A percentile compares a stretch with the other conserved stretches of the same genome.
Evolutionary conservation across 106 monocot genomes (phyloP).

Genomic region (Dioscorea alata): DNA sequence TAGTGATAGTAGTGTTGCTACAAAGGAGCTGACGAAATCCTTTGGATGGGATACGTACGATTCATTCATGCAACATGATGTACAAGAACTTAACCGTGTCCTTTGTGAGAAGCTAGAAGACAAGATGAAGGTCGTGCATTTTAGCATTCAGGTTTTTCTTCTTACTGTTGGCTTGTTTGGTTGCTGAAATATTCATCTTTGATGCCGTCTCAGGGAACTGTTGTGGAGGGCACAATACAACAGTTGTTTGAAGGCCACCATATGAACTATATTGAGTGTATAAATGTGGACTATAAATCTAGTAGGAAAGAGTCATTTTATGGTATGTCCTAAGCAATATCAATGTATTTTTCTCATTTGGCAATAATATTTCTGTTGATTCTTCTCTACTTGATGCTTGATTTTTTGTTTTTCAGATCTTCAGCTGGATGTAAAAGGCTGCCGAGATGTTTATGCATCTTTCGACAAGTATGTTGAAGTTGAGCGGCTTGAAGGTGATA

Average conservation of each 20-base stretch:
- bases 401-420: conserved; percentile 42
- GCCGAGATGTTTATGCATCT: conserved; percentile 92
- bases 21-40: conserved; percentile 41
- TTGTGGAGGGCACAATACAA: conserved; percentile 73
- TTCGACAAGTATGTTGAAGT: conserved; percentile 98
- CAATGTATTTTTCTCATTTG: no score
- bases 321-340: conserved; percentile 24
- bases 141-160: background rate
- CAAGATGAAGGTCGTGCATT: conserved; percentile 68
- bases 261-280: conserved; percentile 86
- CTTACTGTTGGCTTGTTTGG: background rate
- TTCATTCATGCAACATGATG: conserved; percentile 77
- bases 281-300: conserved; percentile 76
- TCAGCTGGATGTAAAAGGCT: conserved; percentile 93
- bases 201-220: conserved; percentile 46
- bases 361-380: no score
- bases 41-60: conserved; percentile 59
- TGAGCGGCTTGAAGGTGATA: conserved; percentile 85
- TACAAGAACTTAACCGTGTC: conserved; percentile 85
- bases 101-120: conserved; percentile 82
- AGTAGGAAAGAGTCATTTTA: conserved; percentile 81
- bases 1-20: conserved; percentile 57
- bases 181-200: conserved; percentile 1
- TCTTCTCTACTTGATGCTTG: background rate
- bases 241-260: conserved; percentile 78